Conservation (phyloP, 1,284 basidiomycete species). For the Ustilago cynodontis region DNA sequence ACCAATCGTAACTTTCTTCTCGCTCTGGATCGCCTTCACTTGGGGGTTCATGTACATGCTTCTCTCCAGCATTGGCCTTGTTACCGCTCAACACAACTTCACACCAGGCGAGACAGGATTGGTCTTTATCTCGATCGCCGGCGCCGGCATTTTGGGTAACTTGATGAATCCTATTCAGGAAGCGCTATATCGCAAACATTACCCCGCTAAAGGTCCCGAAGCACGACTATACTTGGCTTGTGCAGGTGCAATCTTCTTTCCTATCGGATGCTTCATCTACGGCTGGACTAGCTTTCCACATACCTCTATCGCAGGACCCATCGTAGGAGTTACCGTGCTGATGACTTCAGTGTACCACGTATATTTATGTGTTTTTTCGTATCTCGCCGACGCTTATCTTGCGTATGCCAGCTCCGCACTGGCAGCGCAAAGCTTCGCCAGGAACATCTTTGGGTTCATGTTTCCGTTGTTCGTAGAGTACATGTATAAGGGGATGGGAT, state of each 20-base stretch:
- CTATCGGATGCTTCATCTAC: slow-evolving; percentile 61
- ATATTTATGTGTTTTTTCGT: slow-evolving; percentile 73
- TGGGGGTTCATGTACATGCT: slow-evolving; percentile 82
- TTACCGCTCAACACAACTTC: slow-evolving; percentile 75
- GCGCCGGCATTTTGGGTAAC: slow-evolving; percentile 74
- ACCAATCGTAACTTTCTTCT: slow-evolving; percentile 77
- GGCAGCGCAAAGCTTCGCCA: slow-evolving; percentile 80
- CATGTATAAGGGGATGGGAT: slow-evolving; percentile 76
- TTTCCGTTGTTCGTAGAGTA: slow-evolving; percentile 56
- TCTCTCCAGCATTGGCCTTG: slow-evolving; percentile 69
- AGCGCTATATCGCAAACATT: slow-evolving; percentile 37
- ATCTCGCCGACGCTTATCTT: slow-evolving; percentile 72
- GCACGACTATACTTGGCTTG: slow-evolving; percentile 72
- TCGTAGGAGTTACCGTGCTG: slow-evolving; percentile 68
- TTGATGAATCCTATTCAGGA: slow-evolving; percentile 74
- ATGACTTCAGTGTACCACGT: slow-evolving; percentile 63
- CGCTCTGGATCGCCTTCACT: slow-evolving; percentile 69
- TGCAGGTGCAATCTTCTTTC: slow-evolving; percentile 51
- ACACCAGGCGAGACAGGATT: slow-evolving; percentile 72
- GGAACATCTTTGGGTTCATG: slow-evolving; percentile 71
- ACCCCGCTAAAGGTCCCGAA: slow-evolving; percentile 70
- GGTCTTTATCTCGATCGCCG: slow-evolving; percentile 56
- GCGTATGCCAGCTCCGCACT: slow-evolving; percentile 82
- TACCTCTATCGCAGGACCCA: slow-evolving; percentile 54
- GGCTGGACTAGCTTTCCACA: slow-evolving; percentile 68